phyloP scores from a whole-genome alignment of 768 basidiomycete species.

The Sarcomyxa edulis region DNA sequence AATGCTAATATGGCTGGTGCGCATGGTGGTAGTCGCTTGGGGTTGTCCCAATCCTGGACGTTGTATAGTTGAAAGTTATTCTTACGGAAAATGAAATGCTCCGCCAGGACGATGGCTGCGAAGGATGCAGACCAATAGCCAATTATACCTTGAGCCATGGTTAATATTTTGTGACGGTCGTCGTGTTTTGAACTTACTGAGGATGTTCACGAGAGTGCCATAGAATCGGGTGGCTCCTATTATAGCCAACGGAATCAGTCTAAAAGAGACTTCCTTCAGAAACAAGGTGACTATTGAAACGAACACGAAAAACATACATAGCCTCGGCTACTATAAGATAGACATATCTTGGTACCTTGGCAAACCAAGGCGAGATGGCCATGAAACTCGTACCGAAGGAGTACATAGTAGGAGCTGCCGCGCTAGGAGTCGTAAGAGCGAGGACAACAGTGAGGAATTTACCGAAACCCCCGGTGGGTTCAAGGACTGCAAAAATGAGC shows the following conservation, averaged over 20 bases:
- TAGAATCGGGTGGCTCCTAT: constrained; percentile 74
- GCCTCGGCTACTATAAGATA: constrained; percentile 70
- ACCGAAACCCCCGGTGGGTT: constrained; percentile 66
- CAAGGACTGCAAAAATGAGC: constrained; percentile 63
- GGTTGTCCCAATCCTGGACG: constrained; percentile 48
- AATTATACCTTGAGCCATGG: too few species aligned
- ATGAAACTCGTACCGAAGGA: constrained; percentile 73
- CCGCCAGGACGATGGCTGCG: constrained; percentile 55
- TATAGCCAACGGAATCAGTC: constrained; percentile 69
- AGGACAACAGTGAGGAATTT: constrained; percentile 79
- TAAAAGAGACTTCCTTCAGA: constrained; percentile 17
- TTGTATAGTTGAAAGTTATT: constrained; percentile 51
- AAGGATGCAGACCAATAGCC: constrained; percentile 67
- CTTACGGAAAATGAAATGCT: constrained; percentile 65
- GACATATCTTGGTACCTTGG: constrained; percentile 66
- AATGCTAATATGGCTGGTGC: constrained; percentile 56
- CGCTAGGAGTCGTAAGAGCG: constrained; percentile 75
- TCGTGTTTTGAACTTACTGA: too few species aligned
- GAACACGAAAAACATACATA: constrained; percentile 41
- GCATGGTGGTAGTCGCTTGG: constrained; percentile 57
- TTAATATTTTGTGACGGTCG: too few species aligned
- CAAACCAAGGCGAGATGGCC: constrained; percentile 54
- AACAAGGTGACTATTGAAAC: background rate
- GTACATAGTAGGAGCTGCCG: constrained; percentile 82
- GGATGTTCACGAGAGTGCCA: constrained; percentile 64